phyloP scores from a whole-genome alignment of 768 basidiomycete genomes.

The Kwoniella pini region DNA sequence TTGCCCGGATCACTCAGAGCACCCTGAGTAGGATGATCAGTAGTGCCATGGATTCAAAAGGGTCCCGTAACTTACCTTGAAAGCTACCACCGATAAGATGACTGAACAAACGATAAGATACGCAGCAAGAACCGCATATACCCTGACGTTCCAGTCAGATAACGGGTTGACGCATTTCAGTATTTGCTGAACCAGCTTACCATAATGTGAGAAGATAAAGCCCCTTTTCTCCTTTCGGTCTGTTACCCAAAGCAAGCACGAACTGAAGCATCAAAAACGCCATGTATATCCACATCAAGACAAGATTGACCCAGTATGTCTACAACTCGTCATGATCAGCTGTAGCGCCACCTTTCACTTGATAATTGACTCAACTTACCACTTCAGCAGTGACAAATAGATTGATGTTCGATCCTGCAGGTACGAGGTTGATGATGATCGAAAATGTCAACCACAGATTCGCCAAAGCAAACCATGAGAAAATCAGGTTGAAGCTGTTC shows the following conservation, averaged over 20 bases:
- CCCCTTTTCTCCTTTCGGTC: slow-evolving; percentile 82
- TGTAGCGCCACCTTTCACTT: slow-evolving; percentile 59
- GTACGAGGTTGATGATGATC: slow-evolving; percentile 77
- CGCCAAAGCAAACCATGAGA: slow-evolving; percentile 48
- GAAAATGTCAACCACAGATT: slow-evolving; percentile 60
- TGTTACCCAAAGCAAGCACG: slow-evolving; percentile 75
- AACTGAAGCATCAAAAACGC: slow-evolving; percentile 74
- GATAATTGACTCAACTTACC: slow-evolving; percentile 59
- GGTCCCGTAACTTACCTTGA: slow-evolving; percentile 63
- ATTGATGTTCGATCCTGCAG: slow-evolving; percentile 54
- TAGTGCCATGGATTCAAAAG: slow-evolving; percentile 50
- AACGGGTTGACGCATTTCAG: too few relatives aligned
- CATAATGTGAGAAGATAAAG: slow-evolving; percentile 65
- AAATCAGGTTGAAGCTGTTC: slow-evolving; percentile 45
- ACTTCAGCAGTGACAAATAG: slow-evolving; percentile 72
- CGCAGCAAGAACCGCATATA: slow-evolving; percentile 76
- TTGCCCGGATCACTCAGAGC: slow-evolving; percentile 38
- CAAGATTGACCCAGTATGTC: slow-evolving; percentile 87
- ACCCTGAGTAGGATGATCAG: slow-evolving; percentile 12
- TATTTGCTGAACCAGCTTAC: too few relatives aligned
- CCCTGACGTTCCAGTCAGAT: too few relatives aligned
- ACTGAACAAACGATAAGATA: slow-evolving; percentile 64
- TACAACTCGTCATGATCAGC: slow-evolving; percentile 42
- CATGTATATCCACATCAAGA: slow-evolving; percentile 82
- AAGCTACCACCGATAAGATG: slow-evolving; percentile 42